Conservation (phyloP, 2,329 filamentous ascomycete species). For the Colletotrichum plurivorum region DNA sequence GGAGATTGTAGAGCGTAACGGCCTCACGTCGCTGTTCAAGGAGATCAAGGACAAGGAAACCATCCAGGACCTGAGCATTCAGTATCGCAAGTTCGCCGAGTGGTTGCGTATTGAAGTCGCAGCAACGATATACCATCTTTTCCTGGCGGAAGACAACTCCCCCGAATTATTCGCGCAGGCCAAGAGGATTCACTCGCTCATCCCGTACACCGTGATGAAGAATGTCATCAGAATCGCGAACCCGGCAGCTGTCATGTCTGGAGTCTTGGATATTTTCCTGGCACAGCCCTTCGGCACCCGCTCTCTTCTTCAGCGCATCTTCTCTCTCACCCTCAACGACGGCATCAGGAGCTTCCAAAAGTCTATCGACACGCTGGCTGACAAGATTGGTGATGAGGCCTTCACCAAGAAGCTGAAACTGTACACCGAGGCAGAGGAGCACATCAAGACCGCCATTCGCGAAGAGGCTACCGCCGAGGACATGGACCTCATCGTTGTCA, state of each 20-base stretch:
- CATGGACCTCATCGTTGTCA: slow-evolving; percentile 87
- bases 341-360: slow-evolving; percentile 90
- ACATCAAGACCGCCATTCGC: slow-evolving; percentile 80
- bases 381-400: slow-evolving; percentile 85
- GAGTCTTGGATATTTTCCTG: slow-evolving; percentile 92
- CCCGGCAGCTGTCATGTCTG: slow-evolving; percentile 96
- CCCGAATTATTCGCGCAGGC: slow-evolving; percentile 95
- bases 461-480: slow-evolving; percentile 80
- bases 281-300: slow-evolving; percentile 94
- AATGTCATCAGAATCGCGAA: slow-evolving; percentile 98
- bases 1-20: slow-evolving; percentile 80
- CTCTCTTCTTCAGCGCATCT: slow-evolving; percentile 94
- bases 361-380: slow-evolving; percentile 82
- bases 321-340: slow-evolving; percentile 91
- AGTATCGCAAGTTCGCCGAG: slow-evolving; percentile 98
- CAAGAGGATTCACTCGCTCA: slow-evolving; percentile 93
- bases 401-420: slow-evolving; percentile 85
- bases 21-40: slow-evolving; percentile 90
- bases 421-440: slow-evolving; percentile 83
- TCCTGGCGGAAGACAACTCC: slow-evolving; percentile 97
- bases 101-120: slow-evolving; percentile 98
- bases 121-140: slow-evolving; percentile 95
- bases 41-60: slow-evolving; percentile 93
- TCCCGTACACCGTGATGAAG: slow-evolving; percentile 94
- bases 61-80: slow-evolving; percentile 89